Evolutionary conservation across 768 basidiomycete genomes (phyloP).

Genomic region (Lactifluus pinguis): DNA sequence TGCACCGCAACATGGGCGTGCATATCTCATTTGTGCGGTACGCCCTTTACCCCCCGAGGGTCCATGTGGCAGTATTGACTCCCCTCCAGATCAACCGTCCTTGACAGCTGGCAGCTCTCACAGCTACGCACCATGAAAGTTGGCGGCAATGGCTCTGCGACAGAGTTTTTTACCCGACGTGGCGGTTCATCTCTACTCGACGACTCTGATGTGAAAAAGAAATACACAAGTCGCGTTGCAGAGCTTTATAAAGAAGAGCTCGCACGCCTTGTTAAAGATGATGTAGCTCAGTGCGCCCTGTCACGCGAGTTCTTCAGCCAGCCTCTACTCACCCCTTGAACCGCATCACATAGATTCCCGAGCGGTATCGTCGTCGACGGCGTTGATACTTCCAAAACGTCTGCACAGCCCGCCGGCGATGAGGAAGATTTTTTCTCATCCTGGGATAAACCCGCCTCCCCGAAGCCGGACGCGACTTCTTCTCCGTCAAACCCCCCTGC

Average conservation of each 20-base stretch:
- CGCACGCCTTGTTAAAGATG: conserved; percentile 68
- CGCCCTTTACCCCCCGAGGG: conserved; percentile 21
- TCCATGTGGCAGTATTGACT: not conserved
- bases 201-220: conserved; percentile 76
- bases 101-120: conserved; percentile 85
- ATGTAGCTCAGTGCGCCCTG: conserved; percentile 48
- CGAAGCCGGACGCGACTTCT: conserved; percentile 28
- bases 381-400: conserved; percentile 37
- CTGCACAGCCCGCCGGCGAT: conserved; percentile 29
- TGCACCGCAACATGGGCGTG: conserved; percentile 95
- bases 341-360: conserved; percentile 48
- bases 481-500: conserved; percentile 15
- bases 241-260: conserved; percentile 92
- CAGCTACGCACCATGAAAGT: conserved; percentile 96
- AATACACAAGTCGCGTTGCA: conserved; percentile 78
- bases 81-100: conserved; percentile 69
- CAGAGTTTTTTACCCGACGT: conserved; percentile 85
- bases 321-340: not conserved
- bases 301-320: not conserved
- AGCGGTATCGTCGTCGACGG: conserved; percentile 77
- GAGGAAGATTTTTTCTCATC: conserved; percentile 96
- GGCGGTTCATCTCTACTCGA: conserved; percentile 63
- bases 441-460: conserved; percentile 74
- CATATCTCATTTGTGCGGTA: conserved; percentile 96
- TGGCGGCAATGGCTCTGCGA: conserved; percentile 81